A percentile compares a stretch with the other conserved stretches of the same genome.
These are phyloP conservation scores for Achaetomium macrosporum DNA, from an alignment of 2,329 filamentous ascomycete species.

Conservation along the genomic window DNA sequence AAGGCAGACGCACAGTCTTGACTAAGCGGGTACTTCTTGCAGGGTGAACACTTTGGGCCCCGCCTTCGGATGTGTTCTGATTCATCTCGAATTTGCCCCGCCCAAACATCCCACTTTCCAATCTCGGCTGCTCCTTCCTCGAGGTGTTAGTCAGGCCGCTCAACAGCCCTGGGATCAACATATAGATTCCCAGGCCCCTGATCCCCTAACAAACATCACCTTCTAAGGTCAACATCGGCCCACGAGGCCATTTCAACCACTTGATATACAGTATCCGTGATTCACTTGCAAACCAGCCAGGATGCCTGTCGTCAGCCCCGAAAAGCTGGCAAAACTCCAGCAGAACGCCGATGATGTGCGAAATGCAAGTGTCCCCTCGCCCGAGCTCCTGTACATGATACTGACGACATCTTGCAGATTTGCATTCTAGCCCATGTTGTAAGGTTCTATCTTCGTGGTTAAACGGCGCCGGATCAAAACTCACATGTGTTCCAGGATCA, in stretches of 20 bases:
- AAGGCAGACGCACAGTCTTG: too few species aligned
- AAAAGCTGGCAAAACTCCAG: conserved; percentile 88
- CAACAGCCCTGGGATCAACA: conserved; percentile 3
- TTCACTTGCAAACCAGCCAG: conserved; percentile 23
- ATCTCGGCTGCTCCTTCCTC: conserved; percentile 3
- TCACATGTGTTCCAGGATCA: conserved; percentile 55
- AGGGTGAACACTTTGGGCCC: too few species aligned
- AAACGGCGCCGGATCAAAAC: not conserved
- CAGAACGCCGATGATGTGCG: conserved; percentile 80
- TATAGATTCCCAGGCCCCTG: not conserved
- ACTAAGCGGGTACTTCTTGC: too few species aligned
- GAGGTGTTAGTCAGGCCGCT: conserved; percentile 19
- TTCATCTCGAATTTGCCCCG: conserved; percentile 7
- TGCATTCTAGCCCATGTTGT: conserved; percentile 88
- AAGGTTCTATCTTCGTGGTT: conserved; percentile 3
- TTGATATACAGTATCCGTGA: not conserved
- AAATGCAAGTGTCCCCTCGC: conserved; percentile 60
- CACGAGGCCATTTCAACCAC: not conserved
- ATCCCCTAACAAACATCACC: not conserved
- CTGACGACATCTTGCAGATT: conserved; percentile 50
- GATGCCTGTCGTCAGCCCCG: conserved; percentile 89
- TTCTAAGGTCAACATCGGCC: not conserved
- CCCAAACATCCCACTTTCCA: conserved; percentile 16
- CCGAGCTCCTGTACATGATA: conserved; percentile 6
- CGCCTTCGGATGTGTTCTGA: too few species aligned